Conservation (phyloP, 441 rosid species). For the Omphalea diandra region DNA sequence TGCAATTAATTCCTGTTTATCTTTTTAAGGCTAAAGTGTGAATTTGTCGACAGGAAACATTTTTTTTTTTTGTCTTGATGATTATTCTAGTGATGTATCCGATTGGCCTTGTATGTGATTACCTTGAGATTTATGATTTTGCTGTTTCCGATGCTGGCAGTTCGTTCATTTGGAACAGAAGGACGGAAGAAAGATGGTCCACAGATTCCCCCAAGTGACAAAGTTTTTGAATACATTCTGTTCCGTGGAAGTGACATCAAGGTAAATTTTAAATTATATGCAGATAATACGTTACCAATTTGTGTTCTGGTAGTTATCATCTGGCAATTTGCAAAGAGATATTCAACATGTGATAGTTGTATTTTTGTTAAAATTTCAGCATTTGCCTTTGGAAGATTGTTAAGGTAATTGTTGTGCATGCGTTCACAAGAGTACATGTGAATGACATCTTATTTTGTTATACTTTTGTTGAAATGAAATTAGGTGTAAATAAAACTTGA, state of each 20-base stretch:
- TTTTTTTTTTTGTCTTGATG: not conserved
- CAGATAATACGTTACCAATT: not conserved
- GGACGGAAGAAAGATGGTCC: conserved; percentile 92
- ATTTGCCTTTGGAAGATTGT: not conserved
- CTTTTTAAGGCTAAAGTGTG: not conserved
- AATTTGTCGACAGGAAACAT: not conserved
- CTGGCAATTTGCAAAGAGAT: not conserved
- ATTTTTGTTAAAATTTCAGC: conserved; percentile 2
- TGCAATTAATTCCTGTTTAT: not conserved
- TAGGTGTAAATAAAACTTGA: not conserved
- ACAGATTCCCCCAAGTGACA: conserved; percentile 69
- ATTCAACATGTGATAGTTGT: not conserved
- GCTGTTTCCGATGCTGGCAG: conserved; percentile 35
- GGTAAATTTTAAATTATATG: conserved; percentile 48
- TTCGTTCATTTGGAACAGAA: conserved; percentile 95
- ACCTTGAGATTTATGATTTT: not conserved
- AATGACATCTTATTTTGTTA: not conserved
- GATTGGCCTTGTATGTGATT: not conserved
- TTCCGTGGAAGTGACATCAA: conserved; percentile 96
- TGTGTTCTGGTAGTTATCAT: not conserved
- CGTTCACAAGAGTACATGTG: not conserved
- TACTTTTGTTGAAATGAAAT: conserved; percentile 1
- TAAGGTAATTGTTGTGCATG: not conserved
- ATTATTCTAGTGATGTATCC: not conserved
- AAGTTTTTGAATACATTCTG: conserved; percentile 80